A percentile compares a stretch with the other conserved stretches of the same genome.
These are phyloP conservation scores for Lactifluus hygrophoroides DNA, from an alignment of 768 basidiomycete species.

Conservation along the genomic window DNA sequence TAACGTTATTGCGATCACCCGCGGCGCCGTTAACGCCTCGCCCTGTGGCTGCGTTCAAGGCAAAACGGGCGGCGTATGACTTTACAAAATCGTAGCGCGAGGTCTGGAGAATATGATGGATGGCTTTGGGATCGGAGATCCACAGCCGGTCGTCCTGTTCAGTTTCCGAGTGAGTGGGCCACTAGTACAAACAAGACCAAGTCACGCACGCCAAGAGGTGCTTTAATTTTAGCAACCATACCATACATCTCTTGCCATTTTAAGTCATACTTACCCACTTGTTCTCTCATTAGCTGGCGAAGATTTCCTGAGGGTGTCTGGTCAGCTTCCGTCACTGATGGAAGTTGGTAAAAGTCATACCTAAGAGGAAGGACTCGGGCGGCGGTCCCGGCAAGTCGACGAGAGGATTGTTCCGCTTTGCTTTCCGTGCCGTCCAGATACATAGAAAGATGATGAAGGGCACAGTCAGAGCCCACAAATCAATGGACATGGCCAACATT, in stretches of 20 bases:
- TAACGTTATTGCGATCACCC: not conserved
- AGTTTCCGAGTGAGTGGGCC: not conserved
- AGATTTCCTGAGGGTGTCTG: not conserved
- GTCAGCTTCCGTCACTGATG: not conserved
- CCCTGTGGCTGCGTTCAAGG: conserved; percentile 11
- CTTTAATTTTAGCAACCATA: conserved; percentile 8
- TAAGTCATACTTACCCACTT: conserved; percentile 6
- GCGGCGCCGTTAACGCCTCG: conserved; percentile 13
- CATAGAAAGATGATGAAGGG: not conserved
- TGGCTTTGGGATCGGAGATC: conserved; percentile 16
- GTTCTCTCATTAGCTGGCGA: conserved; percentile 13
- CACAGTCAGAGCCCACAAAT: not conserved
- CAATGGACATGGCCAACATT: not conserved
- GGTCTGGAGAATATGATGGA: conserved; percentile 16
- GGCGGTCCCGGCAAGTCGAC: conserved; percentile 4
- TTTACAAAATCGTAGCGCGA: conserved; percentile 16
- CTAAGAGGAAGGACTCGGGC: conserved; percentile 14
- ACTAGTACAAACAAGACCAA: not conserved
- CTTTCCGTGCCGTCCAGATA: not conserved
- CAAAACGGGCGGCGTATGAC: conserved; percentile 16
- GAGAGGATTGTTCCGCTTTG: not conserved
- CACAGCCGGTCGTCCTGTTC: conserved; percentile 8
- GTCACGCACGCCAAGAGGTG: conserved; percentile 13
- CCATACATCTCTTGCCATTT: conserved; percentile 3
- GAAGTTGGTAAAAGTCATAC: not conserved